phyloP scores from a whole-genome alignment of 2,329 filamentous ascomycete genomes.

The Penicillium italicum region DNA sequence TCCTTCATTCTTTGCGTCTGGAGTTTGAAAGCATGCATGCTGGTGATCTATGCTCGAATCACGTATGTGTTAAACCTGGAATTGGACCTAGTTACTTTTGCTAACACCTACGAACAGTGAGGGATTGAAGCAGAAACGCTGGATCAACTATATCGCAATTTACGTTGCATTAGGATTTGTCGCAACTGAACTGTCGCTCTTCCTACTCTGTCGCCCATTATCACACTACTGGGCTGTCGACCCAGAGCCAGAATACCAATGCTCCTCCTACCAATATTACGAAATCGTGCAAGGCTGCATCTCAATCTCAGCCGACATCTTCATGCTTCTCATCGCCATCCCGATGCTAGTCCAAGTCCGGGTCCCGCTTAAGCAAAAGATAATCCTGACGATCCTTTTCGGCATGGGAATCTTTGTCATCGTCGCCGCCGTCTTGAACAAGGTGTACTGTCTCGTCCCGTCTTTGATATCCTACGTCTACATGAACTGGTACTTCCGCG shows the following conservation, averaged over 20 bases:
- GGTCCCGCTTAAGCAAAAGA: constrained; percentile 42
- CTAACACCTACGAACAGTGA: constrained; percentile 21
- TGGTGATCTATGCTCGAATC: constrained; percentile 52
- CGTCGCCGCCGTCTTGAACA: constrained; percentile 49
- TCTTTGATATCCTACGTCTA: constrained; percentile 42
- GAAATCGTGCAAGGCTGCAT: constrained; percentile 47
- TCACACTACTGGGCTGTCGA: constrained; percentile 52
- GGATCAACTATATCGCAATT: constrained; percentile 36
- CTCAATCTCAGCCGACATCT: constrained; percentile 44
- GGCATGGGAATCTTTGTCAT: constrained; percentile 48
- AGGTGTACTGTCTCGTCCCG: constrained; percentile 47
- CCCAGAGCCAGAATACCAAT: constrained; percentile 43
- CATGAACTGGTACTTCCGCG: constrained; percentile 50
- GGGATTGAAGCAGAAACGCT: constrained; percentile 34
- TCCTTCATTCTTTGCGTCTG: constrained; percentile 57
- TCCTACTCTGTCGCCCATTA: constrained; percentile 52
- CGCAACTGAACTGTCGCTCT: constrained; percentile 49
- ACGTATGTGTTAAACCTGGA: constrained; percentile 34
- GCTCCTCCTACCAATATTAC: constrained; percentile 45
- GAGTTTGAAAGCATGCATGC: constrained; percentile 52
- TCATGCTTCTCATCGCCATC: constrained; percentile 45
- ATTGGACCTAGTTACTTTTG: background rate
- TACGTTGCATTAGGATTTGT: constrained; percentile 49
- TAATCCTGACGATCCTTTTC: constrained; percentile 43
- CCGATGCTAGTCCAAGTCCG: constrained; percentile 42